Evolutionary conservation across 192 early-diverging fungal species (phyloP).

Genomic region (Coemansia sp.): DNA sequence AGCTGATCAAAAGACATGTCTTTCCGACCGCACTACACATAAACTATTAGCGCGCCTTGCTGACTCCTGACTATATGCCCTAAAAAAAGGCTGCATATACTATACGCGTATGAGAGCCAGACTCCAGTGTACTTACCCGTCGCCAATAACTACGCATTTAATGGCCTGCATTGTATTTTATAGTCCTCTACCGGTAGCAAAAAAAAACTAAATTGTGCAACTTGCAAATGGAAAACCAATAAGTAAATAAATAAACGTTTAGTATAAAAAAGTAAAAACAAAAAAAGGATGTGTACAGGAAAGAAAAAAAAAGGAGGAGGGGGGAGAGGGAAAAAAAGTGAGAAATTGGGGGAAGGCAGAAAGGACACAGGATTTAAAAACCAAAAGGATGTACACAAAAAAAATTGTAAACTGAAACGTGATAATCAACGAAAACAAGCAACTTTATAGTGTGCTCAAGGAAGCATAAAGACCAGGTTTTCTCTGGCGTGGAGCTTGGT

Average conservation of each 20-base stretch:
- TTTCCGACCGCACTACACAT: slow-evolving; percentile 82
- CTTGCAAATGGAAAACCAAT: slow-evolving; percentile 13
- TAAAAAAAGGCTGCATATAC: too few relatives aligned
- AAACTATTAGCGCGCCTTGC: background rate
- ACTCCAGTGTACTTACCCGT: slow-evolving; percentile 59
- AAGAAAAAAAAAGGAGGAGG: background rate
- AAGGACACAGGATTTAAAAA: slow-evolving; percentile 1
- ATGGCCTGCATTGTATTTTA: slow-evolving; percentile 72
- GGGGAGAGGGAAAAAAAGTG: background rate
- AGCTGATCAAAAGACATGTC: slow-evolving; percentile 95
- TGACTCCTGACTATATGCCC: too few relatives aligned
- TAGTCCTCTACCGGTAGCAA: slow-evolving; percentile 28
- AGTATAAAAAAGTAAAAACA: slow-evolving; percentile 28
- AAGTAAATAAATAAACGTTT: background rate
- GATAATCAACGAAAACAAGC: slow-evolving; percentile 10
- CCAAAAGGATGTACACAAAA: slow-evolving; percentile 9
- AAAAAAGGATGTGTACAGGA: background rate
- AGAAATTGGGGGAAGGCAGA: too few relatives aligned
- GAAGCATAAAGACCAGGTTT: background rate
- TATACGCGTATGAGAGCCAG: too few relatives aligned
- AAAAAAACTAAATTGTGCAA: slow-evolving; percentile 42
- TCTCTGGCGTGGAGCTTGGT: too few relatives aligned
- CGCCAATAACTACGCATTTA: slow-evolving; percentile 86
- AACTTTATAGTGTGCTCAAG: background rate
- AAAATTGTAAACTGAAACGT: slow-evolving; percentile 15